Conservation (phyloP, 2,329 filamentous ascomycete species). For the Xylaria arbuscula region DNA sequence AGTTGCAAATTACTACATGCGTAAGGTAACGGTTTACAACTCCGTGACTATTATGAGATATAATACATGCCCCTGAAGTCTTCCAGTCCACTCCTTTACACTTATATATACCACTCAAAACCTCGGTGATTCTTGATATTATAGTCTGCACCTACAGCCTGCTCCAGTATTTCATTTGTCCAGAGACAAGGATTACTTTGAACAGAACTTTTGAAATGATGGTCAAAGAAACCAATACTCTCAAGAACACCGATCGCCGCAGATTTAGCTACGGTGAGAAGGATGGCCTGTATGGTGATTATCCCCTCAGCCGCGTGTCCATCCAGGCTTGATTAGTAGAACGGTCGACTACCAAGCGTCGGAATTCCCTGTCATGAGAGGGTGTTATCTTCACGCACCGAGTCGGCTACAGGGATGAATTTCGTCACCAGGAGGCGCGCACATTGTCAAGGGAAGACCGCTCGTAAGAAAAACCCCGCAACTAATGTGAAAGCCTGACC, state of each 20-base stretch:
- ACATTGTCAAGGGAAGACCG: background rate
- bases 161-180: background rate
- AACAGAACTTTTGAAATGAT: background rate
- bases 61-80: too few relatives aligned
- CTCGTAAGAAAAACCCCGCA: background rate
- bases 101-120: too few relatives aligned
- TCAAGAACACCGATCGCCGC: background rate
- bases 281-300: background rate
- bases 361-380: conserved; percentile 1
- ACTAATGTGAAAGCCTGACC: background rate
- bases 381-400: background rate
- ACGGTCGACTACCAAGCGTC: background rate
- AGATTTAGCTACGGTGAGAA: background rate
- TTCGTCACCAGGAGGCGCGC: background rate
- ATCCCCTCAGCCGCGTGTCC: background rate
- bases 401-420: conserved; percentile 2
- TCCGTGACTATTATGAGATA: too few relatives aligned
- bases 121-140: too few relatives aligned
- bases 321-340: background rate
- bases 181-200: background rate
- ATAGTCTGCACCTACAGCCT: too few relatives aligned
- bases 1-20: too few relatives aligned
- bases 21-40: too few relatives aligned
- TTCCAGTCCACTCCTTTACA: too few relatives aligned
- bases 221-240: background rate